These are phyloP conservation scores for Calocybe gambosa DNA, from an alignment of 1,284 basidiomycete genomes.

Conservation along the genomic window DNA sequence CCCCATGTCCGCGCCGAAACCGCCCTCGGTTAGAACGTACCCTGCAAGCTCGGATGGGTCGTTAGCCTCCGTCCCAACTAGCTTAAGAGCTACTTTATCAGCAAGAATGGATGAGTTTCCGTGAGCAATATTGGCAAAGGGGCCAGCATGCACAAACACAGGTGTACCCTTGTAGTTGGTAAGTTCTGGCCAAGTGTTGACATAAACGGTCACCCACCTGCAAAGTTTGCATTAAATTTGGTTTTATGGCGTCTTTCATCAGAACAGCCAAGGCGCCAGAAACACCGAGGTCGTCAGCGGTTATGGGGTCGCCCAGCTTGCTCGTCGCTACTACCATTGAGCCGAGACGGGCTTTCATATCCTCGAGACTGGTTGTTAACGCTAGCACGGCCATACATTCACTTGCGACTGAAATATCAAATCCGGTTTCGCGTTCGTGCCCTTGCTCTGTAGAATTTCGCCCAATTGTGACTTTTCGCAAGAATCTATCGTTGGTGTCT, in stretches of 20 bases:
- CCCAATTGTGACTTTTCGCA: constrained; percentile 92
- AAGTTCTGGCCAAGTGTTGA: constrained; percentile 1
- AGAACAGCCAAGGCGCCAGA: constrained; percentile 95
- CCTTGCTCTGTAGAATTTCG: constrained; percentile 90
- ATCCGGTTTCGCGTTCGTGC: constrained; percentile 83
- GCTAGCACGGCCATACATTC: constrained; percentile 99
- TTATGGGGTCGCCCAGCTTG: constrained; percentile 88
- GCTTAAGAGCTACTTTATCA: constrained; percentile 93
- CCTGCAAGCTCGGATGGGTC: constrained; percentile 79
- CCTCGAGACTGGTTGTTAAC: constrained; percentile 79
- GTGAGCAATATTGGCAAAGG: constrained; percentile 99
- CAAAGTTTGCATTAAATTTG: constrained; percentile 97
- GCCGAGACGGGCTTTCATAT: constrained; percentile 91
- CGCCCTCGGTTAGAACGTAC: constrained; percentile 97
- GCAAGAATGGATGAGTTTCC: constrained; percentile 99
- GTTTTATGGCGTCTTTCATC: constrained; percentile 99
- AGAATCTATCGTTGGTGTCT: constrained; percentile 96
- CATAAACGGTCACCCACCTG: constrained; percentile 42
- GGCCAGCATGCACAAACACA: constrained; percentile 98
- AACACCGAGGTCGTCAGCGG: constrained; percentile 95
- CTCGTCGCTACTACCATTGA: constrained; percentile 97
- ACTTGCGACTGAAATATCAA: constrained; percentile 96
- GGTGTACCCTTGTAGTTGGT: constrained; percentile 72
- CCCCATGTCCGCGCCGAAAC: constrained; percentile 98
- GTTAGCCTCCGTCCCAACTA: constrained; percentile 93